These are phyloP conservation scores for Discostella stelligeroides DNA, from an alignment of 108 stramenopile species.

Conservation along the genomic window DNA sequence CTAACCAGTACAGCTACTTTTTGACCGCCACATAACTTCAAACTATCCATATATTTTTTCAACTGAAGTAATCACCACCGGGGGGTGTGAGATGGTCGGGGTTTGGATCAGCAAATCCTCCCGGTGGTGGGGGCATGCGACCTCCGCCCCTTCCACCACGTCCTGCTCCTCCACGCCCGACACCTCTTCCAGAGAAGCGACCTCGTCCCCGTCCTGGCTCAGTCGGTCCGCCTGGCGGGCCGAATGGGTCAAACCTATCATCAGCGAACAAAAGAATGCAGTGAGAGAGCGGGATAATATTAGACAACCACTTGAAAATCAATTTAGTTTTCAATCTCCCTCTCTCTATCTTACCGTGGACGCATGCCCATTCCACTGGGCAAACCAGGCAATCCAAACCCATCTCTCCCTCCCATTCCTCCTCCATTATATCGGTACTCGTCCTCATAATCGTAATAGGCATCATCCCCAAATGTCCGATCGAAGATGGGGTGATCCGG, in stretches of 20 bases:
- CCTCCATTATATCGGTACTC: constrained; percentile 32
- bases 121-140: constrained; percentile 36
- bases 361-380: constrained; percentile 69
- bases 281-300: no score
- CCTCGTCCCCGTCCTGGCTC: constrained; percentile 44
- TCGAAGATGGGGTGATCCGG: constrained; percentile 84
- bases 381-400: constrained; percentile 35
- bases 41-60: background rate
- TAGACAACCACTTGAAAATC: no score
- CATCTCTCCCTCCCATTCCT: constrained; percentile 22
- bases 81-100: constrained; percentile 81
- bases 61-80: constrained; percentile 45
- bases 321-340: background rate
- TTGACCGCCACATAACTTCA: no score
- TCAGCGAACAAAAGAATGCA: background rate
- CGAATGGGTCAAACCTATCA: constrained; percentile 72
- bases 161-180: constrained; percentile 29
- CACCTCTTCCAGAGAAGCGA: constrained; percentile 31
- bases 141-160: constrained; percentile 25
- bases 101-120: constrained; percentile 75
- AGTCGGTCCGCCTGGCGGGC: constrained; percentile 66
- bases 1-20: no score
- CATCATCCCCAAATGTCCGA: constrained; percentile 46
- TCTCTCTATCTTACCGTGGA: constrained; percentile 41
- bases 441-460: constrained; percentile 8